Base-by-base conservation (phyloP, 2,329 filamentous ascomycete genomes). In the Fonsecaea pedrosoi region DNA sequence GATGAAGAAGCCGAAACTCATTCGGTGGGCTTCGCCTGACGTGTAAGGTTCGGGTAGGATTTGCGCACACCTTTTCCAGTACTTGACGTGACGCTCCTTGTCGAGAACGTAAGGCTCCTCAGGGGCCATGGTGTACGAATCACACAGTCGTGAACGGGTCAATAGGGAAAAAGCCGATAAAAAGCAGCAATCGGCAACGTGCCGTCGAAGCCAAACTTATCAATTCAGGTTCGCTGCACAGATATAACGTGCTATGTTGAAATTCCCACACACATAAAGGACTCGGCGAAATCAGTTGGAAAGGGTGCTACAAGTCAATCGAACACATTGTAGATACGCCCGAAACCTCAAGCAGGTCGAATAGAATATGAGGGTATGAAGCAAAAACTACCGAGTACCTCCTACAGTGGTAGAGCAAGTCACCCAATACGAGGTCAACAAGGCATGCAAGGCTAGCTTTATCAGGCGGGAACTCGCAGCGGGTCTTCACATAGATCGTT, bases 11-110 rank as follows among this genome's bases (percentile, higher is more conserved):
- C 89, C 93, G 62, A 98, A 87, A 4, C 90, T 91, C 82, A 98
- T 90, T 74, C 95, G 93, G 74, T 90, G 94, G 72, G 92, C 92
- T 81, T 99, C 95, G 77, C 91, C 95, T 77, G 89, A 85, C 15
- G 92, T 96, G 82, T 98, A 99, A 69, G 87, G 85, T 54, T 89
- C 85, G 0, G 95, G 95, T 6, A 99, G 88, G 69, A 86, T 30
- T 77, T 90, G 90, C 71, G 95, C 86, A 77, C 94, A 97, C 76
- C 94, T 89, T 71, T 93, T 87, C 90, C 94, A 99, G 85, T 97
- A 99, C 76, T 90, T 92, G 76, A 95, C 83, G 78, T 99, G 95
- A 65, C 84, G 86, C 56, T 86, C 82, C 65, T 84, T 87, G 75
- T 90, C 82, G 69, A 91, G 79, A 18, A 25, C 25, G 30, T 55